Evolutionary conservation across 306 rosid species (phyloP), one percentile per base, ranked within the genome.

Genomic region (Lupinus albus): DNA sequence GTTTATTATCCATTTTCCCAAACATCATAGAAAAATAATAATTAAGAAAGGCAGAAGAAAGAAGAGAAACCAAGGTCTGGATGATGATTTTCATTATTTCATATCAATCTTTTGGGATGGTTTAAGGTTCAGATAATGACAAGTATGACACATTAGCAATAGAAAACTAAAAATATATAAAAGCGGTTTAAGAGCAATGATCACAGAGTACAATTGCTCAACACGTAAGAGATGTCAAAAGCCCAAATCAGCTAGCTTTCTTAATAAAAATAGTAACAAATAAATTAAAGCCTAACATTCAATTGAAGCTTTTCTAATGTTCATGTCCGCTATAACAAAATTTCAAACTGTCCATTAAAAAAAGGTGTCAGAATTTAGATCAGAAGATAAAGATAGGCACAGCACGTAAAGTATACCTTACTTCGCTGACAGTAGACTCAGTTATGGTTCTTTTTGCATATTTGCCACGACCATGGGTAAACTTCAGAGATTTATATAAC

Each of bases 391-490:
- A 20, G 8, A 63, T 11, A 36, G 36, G 63, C 7, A 44, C 42
- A 47, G 15, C 11, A 12, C 54, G 58, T 9, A 59, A 42, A 17
- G 54, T 73, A 41, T 70, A 94, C 99, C 99, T 90, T 57, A 82
- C 99, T 85, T 94, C 99, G 2, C 85, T 86, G 68, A 94, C 92
- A 15, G 84, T 85, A 8, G 95, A 70, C 72, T 89, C 97, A n/a
- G 88, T 80, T 55, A 94, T 72, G 72, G 84, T 25, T 73, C 84
- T 83, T 66, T 81, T 81, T 44, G 88, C 36, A 76, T 88, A 90
- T 59, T 86, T 94, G 18, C 99, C 99, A 32, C 99, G 99, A 62
- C 99, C 99, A 75, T 94, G 99, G 51, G 97, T 90, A 76, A 94
- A 88, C 85, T 90, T 94, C 85, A 94, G 74, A 11, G 99, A 94